Percentiles rank a stretch among this genome's conserved stretches.
Evolutionary conservation across 2,329 filamentous ascomycete genomes (phyloP).

Genomic region (Chaetomium sp.): DNA sequence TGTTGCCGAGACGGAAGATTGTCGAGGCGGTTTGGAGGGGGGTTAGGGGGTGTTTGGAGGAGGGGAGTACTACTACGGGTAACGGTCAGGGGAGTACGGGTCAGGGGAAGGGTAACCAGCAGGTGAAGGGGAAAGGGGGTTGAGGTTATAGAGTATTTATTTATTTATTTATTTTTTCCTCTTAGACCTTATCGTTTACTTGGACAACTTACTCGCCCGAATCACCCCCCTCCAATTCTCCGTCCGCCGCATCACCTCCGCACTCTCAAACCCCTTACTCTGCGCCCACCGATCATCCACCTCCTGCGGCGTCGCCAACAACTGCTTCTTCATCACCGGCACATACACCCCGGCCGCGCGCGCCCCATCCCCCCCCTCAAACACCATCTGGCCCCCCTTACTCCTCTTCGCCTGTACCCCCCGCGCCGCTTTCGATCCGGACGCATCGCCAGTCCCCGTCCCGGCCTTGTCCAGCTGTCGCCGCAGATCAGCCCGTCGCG

Average conservation of each 20-base stretch:
- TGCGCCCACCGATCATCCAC: conserved; percentile 57
- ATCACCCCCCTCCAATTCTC: conserved; percentile 31
- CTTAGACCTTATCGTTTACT: no score
- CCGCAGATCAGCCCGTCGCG: conserved; percentile 30
- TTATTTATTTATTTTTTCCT: conserved; percentile 9
- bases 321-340: conserved; percentile 45
- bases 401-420: conserved; percentile 35
- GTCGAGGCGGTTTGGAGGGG: conserved; percentile 90
- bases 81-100: conserved; percentile 21
- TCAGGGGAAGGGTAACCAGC: conserved; percentile 24
- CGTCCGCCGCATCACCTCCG: conserved; percentile 41
- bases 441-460: no score
- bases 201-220: conserved; percentile 27
- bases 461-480: conserved; percentile 21
- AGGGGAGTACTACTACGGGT: conserved; percentile 36
- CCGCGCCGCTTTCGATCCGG: conserved; percentile 16
- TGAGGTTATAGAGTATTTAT: neutral
- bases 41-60: conserved; percentile 73
- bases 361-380: conserved; percentile 49
- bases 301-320: conserved; percentile 45
- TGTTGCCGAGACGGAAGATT: conserved; percentile 67
- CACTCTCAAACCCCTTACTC: conserved; percentile 49
- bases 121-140: conserved; percentile 25
- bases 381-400: conserved; percentile 34
- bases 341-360: conserved; percentile 48